Conservation (phyloP, 345 rosid species). For the Brassica incana region DNA sequence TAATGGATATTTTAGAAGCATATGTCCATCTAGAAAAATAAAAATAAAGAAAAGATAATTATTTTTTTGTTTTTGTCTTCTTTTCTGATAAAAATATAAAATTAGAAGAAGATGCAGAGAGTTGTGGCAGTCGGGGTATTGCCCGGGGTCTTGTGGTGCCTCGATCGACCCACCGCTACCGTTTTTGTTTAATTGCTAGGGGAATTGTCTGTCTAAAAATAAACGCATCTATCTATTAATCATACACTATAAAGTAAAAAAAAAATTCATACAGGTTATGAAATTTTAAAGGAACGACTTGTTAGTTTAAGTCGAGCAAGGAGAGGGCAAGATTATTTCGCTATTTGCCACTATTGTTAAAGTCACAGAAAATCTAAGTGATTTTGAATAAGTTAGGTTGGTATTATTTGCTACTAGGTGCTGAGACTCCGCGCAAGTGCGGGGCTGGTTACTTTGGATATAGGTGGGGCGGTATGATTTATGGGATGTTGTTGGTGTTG, state of each 20-base stretch:
- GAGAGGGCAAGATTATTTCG: neutral
- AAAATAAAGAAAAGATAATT: neutral
- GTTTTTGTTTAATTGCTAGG: neutral
- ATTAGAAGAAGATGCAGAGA: constrained; percentile 36
- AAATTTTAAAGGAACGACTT: neutral
- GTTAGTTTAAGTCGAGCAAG: too few species aligned
- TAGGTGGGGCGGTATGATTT: too few species aligned
- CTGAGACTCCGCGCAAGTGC: too few species aligned
- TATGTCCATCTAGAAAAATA: neutral
- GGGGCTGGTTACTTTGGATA: too few species aligned
- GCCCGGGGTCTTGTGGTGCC: constrained; percentile 55
- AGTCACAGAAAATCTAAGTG: neutral
- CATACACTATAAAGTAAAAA: neutral
- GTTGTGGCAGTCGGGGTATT: constrained; percentile 63
- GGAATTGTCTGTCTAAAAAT: constrained; percentile 10
- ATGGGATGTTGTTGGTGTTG: too few species aligned
- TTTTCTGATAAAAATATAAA: constrained; percentile 15
- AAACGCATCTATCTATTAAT: constrained; percentile 37
- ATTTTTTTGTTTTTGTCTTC: constrained; percentile 8
- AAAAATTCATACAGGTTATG: neutral
- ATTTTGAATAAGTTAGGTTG: too few species aligned
- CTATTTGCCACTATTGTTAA: neutral
- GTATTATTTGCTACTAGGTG: too few species aligned
- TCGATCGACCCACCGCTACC: constrained; percentile 52
- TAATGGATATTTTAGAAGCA: constrained; percentile 35